phyloP scores from a whole-genome alignment of 1,284 basidiomycete genomes.

The Ganoderma resinaceum region DNA sequence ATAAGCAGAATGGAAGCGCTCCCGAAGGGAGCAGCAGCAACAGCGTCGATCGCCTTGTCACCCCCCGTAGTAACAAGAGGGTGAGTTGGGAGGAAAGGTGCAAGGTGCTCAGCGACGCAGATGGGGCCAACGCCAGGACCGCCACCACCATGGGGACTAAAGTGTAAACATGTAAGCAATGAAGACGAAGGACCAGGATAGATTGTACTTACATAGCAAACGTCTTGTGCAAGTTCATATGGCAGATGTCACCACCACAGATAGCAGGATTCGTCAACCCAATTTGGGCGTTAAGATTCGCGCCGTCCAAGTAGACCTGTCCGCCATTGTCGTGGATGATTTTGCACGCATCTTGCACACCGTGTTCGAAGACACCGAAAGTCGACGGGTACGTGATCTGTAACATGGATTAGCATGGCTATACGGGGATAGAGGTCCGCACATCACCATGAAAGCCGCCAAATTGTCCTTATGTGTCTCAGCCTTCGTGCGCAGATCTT shows the following conservation, averaged over 20 bases:
- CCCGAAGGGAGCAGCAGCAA: constrained; percentile 93
- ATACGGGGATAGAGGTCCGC: constrained; percentile 5
- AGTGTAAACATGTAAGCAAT: constrained; percentile 28
- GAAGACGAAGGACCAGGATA: background rate
- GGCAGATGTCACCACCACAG: constrained; percentile 97
- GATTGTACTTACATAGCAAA: constrained; percentile 78
- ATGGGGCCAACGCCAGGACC: constrained; percentile 97
- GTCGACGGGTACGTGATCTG: constrained; percentile 95
- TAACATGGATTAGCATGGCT: background rate
- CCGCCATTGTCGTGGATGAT: constrained; percentile 96
- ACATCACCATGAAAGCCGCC: constrained; percentile 94
- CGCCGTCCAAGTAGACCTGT: constrained; percentile 98
- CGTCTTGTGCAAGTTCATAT: constrained; percentile 98
- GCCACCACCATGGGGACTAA: constrained; percentile 94
- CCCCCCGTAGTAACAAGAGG: constrained; percentile 78
- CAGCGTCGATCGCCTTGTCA: constrained; percentile 81
- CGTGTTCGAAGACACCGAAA: constrained; percentile 96
- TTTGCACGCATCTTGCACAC: constrained; percentile 90
- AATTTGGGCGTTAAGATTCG: constrained; percentile 96
- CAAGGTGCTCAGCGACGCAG: constrained; percentile 92
- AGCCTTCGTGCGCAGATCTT: constrained; percentile 88
- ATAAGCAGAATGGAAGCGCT: constrained; percentile 96
- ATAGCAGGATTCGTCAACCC: constrained; percentile 95
- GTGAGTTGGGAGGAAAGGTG: constrained; percentile 95
- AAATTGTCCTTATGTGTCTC: constrained; percentile 91